A percentile compares a stretch with the other conserved stretches of the same genome.
These are phyloP conservation scores for Mortierella polycephala DNA, from an alignment of 371 early-diverging fungal species.

Conservation along the genomic window DNA sequence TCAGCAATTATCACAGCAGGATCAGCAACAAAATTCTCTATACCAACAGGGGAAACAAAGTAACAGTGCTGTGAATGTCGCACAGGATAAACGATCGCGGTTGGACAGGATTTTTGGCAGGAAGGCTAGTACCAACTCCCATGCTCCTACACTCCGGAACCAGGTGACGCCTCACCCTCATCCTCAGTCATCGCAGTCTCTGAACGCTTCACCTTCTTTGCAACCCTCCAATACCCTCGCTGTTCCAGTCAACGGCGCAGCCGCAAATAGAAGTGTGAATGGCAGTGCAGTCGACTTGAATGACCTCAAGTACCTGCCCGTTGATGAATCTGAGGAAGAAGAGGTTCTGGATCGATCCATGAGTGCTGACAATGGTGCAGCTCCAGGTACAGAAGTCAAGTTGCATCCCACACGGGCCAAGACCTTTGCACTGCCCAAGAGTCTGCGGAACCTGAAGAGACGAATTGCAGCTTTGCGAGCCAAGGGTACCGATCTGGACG, in stretches of 20 bases:
- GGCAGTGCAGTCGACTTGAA: slow-evolving; percentile 18
- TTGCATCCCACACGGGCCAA: slow-evolving; percentile 54
- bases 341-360: slow-evolving; percentile 22
- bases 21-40: slow-evolving; percentile 4
- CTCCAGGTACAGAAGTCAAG: slow-evolving; percentile 45
- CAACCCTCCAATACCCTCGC: slow-evolving; percentile 18
- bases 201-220: slow-evolving; percentile 19
- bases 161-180: slow-evolving; percentile 46
- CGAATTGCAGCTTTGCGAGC: slow-evolving; percentile 51
- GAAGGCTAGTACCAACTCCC: slow-evolving; percentile 26
- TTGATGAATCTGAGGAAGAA: slow-evolving; percentile 41
- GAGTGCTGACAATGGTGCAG: slow-evolving; percentile 6
- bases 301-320: slow-evolving; percentile 35
- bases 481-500: slow-evolving; percentile 51
- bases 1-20: slow-evolving; percentile 2
- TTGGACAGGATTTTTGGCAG: slow-evolving; percentile 46
- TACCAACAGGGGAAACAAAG: slow-evolving; percentile 7
- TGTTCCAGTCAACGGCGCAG: slow-evolving; percentile 7
- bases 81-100: slow-evolving; percentile 29
- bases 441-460: slow-evolving; percentile 43
- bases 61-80: not conserved
- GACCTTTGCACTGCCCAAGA: slow-evolving; percentile 50
- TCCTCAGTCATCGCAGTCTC: slow-evolving; percentile 9
- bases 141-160: slow-evolving; percentile 11
- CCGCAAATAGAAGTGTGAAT: slow-evolving; percentile 15